Base-by-base conservation (phyloP, 2,329 filamentous ascomycete species). In the Aschersonia sp. region DNA sequence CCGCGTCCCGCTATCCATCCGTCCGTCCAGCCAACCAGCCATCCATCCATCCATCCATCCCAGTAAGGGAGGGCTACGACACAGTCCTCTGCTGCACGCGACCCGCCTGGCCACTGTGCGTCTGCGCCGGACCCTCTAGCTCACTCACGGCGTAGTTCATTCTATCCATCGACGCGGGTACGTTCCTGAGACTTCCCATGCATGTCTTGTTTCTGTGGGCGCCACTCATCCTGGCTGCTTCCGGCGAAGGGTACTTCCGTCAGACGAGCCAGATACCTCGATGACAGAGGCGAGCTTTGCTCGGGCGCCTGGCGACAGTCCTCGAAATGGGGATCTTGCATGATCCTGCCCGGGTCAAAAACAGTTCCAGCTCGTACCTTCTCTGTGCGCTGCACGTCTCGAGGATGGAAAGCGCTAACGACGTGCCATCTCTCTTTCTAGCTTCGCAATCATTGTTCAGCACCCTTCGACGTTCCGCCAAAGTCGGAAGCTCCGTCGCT, bases 1-100 rank as follows among this genome's bases (percentile, higher is more conserved):
- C 46, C 22, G 32, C 44, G 45, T 50, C 44, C 46, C 49, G 47
- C 45, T 10, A 42, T 49, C 42, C 30, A 42, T 35, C 47, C 31
- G 37, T 42, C 42, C 5, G 39, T 39, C 45, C 45, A 29, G 44
- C n/a, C 30, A 29, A 47, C n/a, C 30, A 29, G n/a, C 35, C 22
- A 31, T 9, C 22, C 41, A 14, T 45, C 6, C 42, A 30, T 42
- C 31, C 31, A 7, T 12, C 44, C 29, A 30, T 32, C 30, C 11
- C 44, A 30, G 31, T 46, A 14, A 37, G 22, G 22, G 22, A 22
- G 22, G 22, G 22, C 22, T 22, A 22, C 22, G 22, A 22, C 22
- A 22, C 22, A 22, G 22, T 37, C 12, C 3, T 8, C 35, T 37
- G 35, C 35, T 12, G 35, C 35, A 37, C 35, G 35, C 35, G 35